These are phyloP conservation scores for Acanthochlamys bracteata DNA, from an alignment of 106 monocot genomes.

Conservation along the genomic window DNA sequence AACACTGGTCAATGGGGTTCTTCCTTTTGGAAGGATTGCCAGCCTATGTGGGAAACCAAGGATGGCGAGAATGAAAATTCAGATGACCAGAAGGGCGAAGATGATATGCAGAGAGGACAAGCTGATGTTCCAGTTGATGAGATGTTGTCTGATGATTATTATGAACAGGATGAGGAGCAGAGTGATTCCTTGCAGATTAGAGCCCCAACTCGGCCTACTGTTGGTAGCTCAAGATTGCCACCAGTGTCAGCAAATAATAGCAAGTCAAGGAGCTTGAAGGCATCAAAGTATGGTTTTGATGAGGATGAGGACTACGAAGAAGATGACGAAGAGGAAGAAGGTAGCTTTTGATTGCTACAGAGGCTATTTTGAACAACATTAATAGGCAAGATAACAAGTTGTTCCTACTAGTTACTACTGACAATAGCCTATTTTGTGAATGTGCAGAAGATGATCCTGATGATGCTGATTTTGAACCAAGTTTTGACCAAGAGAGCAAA, in stretches of 20 bases:
- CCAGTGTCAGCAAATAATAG: slow-evolving; percentile 28
- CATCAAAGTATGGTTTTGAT: slow-evolving; percentile 41
- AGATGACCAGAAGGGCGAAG: slow-evolving; percentile 27
- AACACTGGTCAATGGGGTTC: slow-evolving; percentile 69
- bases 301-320: slow-evolving; percentile 70
- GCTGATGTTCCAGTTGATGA: slow-evolving; percentile 73
- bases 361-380: background rate
- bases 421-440: slow-evolving; percentile 2
- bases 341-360: background rate
- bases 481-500: slow-evolving; percentile 42
- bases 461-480: slow-evolving; percentile 98
- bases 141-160: slow-evolving; percentile 99
- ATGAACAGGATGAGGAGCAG: slow-evolving; percentile 92
- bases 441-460: slow-evolving; percentile 91
- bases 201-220: slow-evolving; percentile 35
- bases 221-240: slow-evolving; percentile 42
- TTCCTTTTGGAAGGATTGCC: slow-evolving; percentile 89
- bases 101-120: slow-evolving; percentile 36
- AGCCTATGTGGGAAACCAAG: slow-evolving; percentile 37
- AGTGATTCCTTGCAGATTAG: slow-evolving; percentile 63
- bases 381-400: background rate
- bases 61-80: slow-evolving; percentile 26
- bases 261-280: slow-evolving; percentile 28
- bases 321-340: slow-evolving; percentile 59
- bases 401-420: background rate